Conservation (phyloP, 2,329 filamentous ascomycete genomes). For the Fusarium odoratissimum region DNA sequence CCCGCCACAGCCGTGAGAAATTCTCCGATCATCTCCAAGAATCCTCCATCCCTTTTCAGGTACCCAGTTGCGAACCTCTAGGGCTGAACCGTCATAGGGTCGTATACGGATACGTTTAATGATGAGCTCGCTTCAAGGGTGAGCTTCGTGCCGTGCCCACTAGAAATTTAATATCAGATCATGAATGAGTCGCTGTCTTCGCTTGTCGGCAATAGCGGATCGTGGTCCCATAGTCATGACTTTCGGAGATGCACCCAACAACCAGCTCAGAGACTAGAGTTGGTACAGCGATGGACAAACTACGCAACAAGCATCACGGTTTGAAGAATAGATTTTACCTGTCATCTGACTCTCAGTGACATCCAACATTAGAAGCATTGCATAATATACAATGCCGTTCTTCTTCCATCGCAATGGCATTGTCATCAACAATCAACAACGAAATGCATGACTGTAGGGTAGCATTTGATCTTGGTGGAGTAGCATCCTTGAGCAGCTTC, state of each 20-base stretch:
- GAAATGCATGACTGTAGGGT: background rate
- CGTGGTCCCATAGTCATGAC: background rate
- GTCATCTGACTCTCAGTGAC: background rate
- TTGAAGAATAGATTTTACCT: background rate
- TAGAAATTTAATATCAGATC: background rate
- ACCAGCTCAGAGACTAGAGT: accelerated
- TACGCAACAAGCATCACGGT: too few species aligned
- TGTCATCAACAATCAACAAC: background rate
- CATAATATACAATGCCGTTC: background rate
- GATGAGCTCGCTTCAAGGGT: constrained; percentile 1
- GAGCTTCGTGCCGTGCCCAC: background rate
- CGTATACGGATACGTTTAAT: background rate
- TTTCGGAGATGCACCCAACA: accelerated
- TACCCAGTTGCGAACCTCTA: background rate
- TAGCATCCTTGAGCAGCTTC: background rate
- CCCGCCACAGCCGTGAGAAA: background rate
- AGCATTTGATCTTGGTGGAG: background rate
- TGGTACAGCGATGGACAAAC: accelerated
- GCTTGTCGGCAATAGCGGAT: background rate
- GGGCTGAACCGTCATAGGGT: background rate
- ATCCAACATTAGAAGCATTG: background rate
- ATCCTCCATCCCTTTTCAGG: constrained; percentile 14
- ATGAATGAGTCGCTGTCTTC: background rate
- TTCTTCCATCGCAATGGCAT: background rate
- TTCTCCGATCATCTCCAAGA: constrained; percentile 14